phyloP scores from a whole-genome alignment of 176 grass and related monocot species.

The Bonia amplexicaulis region DNA sequence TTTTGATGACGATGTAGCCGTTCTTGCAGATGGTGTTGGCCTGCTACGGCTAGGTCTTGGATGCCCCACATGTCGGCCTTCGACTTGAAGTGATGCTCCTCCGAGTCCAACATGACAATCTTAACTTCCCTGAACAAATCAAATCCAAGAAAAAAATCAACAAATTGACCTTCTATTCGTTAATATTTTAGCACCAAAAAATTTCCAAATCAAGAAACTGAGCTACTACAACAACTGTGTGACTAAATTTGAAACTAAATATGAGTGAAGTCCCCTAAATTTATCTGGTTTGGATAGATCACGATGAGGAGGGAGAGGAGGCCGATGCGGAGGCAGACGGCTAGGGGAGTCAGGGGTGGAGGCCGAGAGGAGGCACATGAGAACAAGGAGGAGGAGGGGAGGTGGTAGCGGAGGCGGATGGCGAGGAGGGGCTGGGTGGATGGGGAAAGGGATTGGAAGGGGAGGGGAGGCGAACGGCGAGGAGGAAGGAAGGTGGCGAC shows the following conservation, averaged over 20 bases:
- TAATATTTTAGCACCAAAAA: neutral
- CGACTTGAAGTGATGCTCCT: slow-evolving; percentile 89
- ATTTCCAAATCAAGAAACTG: neutral
- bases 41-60: slow-evolving; percentile 92
- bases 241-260: neutral
- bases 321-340: too few species aligned
- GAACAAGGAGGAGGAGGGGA: too few species aligned
- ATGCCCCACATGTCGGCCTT: slow-evolving; percentile 76
- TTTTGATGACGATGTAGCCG: slow-evolving; percentile 81
- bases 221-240: neutral
- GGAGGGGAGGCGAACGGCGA: too few species aligned
- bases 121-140: neutral
- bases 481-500: too few species aligned
- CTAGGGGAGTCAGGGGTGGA: too few species aligned
- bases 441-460: too few species aligned
- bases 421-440: too few species aligned
- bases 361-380: too few species aligned
- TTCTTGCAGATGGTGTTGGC: slow-evolving; percentile 88
- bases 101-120: slow-evolving; percentile 66
- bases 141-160: neutral
- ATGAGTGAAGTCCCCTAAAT: neutral
- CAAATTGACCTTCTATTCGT: neutral
- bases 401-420: too few species aligned
- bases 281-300: slow-evolving; percentile 35
- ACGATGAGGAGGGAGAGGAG: neutral